A percentile compares a stretch with the other conserved stretches of the same genome.
phyloP scores from a whole-genome alignment of 345 rosid genomes.

The Schrenkiella parvula region DNA sequence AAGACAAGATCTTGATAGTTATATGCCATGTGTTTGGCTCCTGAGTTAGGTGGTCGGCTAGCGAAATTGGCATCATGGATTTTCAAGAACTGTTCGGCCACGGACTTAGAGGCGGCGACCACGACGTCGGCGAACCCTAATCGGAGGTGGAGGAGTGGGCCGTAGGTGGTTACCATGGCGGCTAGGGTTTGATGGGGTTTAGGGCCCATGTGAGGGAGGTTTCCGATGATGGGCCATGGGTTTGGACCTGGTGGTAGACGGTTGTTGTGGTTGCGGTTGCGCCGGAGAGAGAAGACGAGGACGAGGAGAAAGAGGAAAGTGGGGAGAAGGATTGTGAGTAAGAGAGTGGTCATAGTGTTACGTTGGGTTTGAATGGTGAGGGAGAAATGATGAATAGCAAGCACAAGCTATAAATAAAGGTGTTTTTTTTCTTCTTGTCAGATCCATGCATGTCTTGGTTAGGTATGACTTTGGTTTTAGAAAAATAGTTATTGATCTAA shows the following conservation, averaged over 20 bases:
- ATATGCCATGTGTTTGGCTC: constrained; percentile 83
- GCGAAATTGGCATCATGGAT: constrained; percentile 76
- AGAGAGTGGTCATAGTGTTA: constrained; percentile 30
- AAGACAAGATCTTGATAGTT: constrained; percentile 92
- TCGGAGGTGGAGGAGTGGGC: constrained; percentile 77
- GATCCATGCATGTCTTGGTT: background rate
- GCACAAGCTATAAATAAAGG: constrained; percentile 2
- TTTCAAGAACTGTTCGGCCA: constrained; percentile 78
- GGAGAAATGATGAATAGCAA: background rate
- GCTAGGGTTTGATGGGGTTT: constrained; percentile 74
- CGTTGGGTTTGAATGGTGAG: constrained; percentile 32
- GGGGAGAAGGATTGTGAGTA: constrained; percentile 34
- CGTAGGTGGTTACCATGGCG: constrained; percentile 50
- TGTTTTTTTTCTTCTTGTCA: background rate
- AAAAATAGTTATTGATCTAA: background rate
- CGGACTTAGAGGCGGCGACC: constrained; percentile 81
- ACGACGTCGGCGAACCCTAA: constrained; percentile 72
- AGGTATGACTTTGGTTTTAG: background rate
- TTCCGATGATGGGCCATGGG: constrained; percentile 89
- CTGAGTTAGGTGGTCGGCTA: constrained; percentile 86
- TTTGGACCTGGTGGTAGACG: constrained; percentile 84
- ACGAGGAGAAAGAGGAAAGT: constrained; percentile 21
- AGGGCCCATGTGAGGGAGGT: constrained; percentile 77
- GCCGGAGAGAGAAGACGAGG: constrained; percentile 11
- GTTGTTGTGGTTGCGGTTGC: constrained; percentile 10